These are phyloP conservation scores for Macrophomina phaseolina DNA, from an alignment of 2,329 filamentous ascomycete genomes.

Conservation along the genomic window DNA sequence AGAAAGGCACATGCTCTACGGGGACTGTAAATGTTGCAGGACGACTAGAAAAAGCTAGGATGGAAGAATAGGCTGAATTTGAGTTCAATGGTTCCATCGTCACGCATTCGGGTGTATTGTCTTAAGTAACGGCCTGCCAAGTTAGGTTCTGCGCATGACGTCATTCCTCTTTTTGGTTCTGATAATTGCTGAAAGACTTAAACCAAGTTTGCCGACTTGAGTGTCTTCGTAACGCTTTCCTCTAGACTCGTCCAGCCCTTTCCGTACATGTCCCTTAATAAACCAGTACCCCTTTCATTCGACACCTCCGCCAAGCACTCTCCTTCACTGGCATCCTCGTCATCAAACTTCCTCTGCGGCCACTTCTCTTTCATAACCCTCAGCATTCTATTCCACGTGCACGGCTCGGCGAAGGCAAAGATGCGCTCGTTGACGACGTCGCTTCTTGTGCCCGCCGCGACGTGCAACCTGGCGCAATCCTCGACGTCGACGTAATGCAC, in stretches of 20 bases:
- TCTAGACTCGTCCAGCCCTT: slow-evolving; percentile 30
- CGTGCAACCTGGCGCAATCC: slow-evolving; percentile 31
- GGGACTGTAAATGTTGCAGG: too few species aligned
- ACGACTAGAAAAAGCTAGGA: too few species aligned
- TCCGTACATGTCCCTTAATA: slow-evolving; percentile 28
- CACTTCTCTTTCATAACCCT: slow-evolving; percentile 26
- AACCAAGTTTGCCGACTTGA: not conserved
- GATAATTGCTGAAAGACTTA: too few species aligned
- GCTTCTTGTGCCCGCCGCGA: slow-evolving; percentile 30
- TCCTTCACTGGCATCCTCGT: slow-evolving; percentile 28
- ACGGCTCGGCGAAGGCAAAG: slow-evolving; percentile 30
- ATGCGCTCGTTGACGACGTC: slow-evolving; percentile 30
- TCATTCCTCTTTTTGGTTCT: too few species aligned
- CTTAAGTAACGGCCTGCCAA: too few species aligned
- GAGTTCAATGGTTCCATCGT: too few species aligned
- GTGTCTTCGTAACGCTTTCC: slow-evolving; percentile 26
- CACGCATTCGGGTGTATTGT: too few species aligned
- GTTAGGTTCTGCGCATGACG: too few species aligned
- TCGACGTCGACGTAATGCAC: slow-evolving; percentile 22
- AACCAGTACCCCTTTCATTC: slow-evolving; percentile 23
- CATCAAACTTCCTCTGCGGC: slow-evolving; percentile 25
- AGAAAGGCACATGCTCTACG: too few species aligned
- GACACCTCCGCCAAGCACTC: slow-evolving; percentile 25
- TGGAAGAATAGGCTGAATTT: too few species aligned
- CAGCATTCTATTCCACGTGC: slow-evolving; percentile 30